A percentile compares a stretch with the other conserved stretches of the same genome.
phyloP scores from a whole-genome alignment of 2,329 filamentous ascomycete species.

The Diplodia mutila region DNA sequence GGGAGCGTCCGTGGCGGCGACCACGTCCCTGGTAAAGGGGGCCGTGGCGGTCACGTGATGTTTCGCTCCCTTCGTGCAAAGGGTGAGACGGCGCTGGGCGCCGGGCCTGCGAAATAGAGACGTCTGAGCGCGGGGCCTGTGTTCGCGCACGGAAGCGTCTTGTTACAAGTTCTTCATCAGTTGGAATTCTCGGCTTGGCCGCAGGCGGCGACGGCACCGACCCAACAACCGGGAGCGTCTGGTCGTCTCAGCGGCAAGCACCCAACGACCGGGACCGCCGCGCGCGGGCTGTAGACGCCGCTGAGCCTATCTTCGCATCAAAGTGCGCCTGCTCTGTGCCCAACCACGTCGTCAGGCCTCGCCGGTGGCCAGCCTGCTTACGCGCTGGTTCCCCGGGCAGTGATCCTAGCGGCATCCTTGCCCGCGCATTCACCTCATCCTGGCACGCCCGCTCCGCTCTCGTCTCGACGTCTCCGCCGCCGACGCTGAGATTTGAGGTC shows the following conservation, averaged over 20 bases:
- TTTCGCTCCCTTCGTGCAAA: too few relatives aligned
- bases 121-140: too few relatives aligned
- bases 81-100: too few relatives aligned
- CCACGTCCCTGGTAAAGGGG: not conserved
- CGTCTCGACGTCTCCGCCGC: conserved; percentile 26
- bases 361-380: conserved; percentile 15
- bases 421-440: conserved; percentile 25
- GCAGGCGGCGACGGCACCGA: conserved; percentile 2
- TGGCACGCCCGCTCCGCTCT: conserved; percentile 25
- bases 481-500: conserved; percentile 25
- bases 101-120: too few relatives aligned
- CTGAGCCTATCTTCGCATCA: not conserved
- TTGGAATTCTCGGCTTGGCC: not conserved
- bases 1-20: conserved; percentile 5
- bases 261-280: not conserved
- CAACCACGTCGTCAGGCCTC: not conserved
- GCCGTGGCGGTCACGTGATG: too few relatives aligned
- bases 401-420: conserved; percentile 24
- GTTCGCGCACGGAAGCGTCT: too few relatives aligned
- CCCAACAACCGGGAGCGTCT: conserved; percentile 14
- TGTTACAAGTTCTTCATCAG: too few relatives aligned
- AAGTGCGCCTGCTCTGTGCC: not conserved
- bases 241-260: not conserved
- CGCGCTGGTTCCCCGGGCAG: conserved; percentile 23
- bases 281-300: not conserved